A percentile compares a stretch with the other conserved stretches of the same genome.
Evolutionary conservation across 2,329 filamentous ascomycete genomes (phyloP).

Genomic region (Pseudogymnoascus sp.): DNA sequence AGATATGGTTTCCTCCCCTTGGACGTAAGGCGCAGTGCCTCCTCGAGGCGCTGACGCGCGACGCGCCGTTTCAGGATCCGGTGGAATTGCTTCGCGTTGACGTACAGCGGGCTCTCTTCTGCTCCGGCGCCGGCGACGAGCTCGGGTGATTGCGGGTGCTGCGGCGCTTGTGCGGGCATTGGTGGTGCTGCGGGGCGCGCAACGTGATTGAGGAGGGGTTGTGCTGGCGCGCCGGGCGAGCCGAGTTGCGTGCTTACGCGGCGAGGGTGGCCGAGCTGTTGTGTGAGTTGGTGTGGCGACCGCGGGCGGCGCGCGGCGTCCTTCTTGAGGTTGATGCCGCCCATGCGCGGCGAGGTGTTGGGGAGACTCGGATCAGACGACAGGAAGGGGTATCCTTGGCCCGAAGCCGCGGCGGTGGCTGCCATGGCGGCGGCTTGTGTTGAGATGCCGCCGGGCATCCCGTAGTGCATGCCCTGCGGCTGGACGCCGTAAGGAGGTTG

Average conservation of each 20-base stretch:
- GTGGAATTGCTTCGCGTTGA: slow-evolving; percentile 98
- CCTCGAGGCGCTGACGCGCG: slow-evolving; percentile 86
- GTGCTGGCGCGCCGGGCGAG: slow-evolving; percentile 59
- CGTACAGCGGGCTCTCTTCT: slow-evolving; percentile 91
- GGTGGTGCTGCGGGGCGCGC: slow-evolving; percentile 48
- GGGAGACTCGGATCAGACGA: slow-evolving; percentile 59
- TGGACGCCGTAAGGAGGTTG: slow-evolving; percentile 73
- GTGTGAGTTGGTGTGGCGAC: slow-evolving; percentile 65
- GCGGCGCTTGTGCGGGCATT: slow-evolving; percentile 56
- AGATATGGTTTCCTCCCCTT: slow-evolving; percentile 96
- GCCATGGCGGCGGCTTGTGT: slow-evolving; percentile 83
- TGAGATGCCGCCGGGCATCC: slow-evolving; percentile 57
- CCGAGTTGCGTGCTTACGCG: slow-evolving; percentile 64
- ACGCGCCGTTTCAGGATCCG: slow-evolving; percentile 91
- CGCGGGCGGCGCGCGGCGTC: slow-evolving; percentile 54
- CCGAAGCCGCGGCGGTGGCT: slow-evolving; percentile 81
- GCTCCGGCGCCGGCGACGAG: slow-evolving; percentile 55
- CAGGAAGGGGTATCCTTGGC: slow-evolving; percentile 61
- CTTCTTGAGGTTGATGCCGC: slow-evolving; percentile 56
- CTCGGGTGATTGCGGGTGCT: slow-evolving; percentile 69
- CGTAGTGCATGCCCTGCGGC: slow-evolving; percentile 70
- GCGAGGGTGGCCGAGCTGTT: slow-evolving; percentile 41
- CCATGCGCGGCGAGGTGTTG: slow-evolving; percentile 71
- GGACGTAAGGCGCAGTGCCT: slow-evolving; percentile 80
- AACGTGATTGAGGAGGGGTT: slow-evolving; percentile 42